Base-by-base conservation (phyloP, 2,329 filamentous ascomycete genomes). In the Penicillium sp. region DNA sequence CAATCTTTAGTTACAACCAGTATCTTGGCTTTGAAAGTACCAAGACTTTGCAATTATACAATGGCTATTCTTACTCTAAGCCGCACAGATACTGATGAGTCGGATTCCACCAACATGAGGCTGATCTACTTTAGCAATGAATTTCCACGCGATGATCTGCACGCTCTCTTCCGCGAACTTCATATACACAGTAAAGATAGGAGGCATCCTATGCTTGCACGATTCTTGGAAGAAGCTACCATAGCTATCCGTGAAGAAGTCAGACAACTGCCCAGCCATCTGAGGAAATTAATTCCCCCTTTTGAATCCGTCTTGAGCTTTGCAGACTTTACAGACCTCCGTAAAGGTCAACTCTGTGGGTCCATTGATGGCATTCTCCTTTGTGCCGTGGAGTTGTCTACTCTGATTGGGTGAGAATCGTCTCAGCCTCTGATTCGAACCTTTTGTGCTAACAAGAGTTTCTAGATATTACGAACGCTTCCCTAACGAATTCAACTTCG, bases 321-420 rank as follows among this genome's bases (percentile, higher is more conserved):
- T 24, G 28, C 64, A 4, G 57, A 57, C 1, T 55, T 62, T 14
- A 52, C 52, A 7, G 57, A 62, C 8, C 68, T 80, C 2, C 73
- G 76, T 1, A 63, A 72, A 12, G 74, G 78, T 1, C 67, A 63
- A 8, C 64, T 82, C 5, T 68, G 73, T 35, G 79, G 71, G 0
- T 65, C 79, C 3, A 63, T 81, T 2, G 78, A 81, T 30, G 74
- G 78, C 1, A 66, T 74, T 7, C 62, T 81, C 1, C 70, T 81
- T 3, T 65, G 63, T 47, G 63, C 70, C 0, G 58, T 76, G 3
- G 64, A 81, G 59, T 38, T 82, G 3, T 75, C 63, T 1, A 68
- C 67, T 1, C 68, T 74, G 47, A 80, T 82, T 50, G 74, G 73
- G 78, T 80, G 69, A 11, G 24, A 16, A 16, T 28, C 28, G 5